Evolutionary conservation across 2,329 filamentous ascomycete genomes (phyloP).

Genomic region (Xylariales sp.): DNA sequence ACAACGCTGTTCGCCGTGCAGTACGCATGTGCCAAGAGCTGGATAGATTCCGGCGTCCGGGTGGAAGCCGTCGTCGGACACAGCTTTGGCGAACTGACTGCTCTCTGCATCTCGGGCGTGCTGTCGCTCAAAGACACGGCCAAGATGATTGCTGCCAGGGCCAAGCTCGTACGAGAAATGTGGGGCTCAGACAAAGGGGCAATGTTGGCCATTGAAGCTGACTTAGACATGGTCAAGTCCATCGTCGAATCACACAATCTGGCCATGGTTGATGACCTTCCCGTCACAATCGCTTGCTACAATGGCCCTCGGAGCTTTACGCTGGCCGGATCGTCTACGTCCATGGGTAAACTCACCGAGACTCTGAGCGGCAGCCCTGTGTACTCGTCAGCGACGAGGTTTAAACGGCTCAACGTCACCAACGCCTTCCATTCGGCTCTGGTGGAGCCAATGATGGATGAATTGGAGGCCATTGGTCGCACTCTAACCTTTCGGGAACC

Average conservation of each 20-base stretch:
- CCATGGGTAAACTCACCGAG: too few relatives aligned
- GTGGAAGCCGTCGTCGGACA: constrained; percentile 30
- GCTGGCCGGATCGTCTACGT: constrained; percentile 26
- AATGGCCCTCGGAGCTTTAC: constrained; percentile 31
- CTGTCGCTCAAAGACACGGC: constrained; percentile 19
- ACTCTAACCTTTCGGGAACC: too few relatives aligned
- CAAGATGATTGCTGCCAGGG: too few relatives aligned
- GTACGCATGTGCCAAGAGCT: constrained; percentile 30
- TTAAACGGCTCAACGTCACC: constrained; percentile 22
- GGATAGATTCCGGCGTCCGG: constrained; percentile 34
- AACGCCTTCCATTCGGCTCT: constrained; percentile 22
- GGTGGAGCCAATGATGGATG: constrained; percentile 17
- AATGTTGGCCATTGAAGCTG: constrained; percentile 35
- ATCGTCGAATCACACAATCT: constrained; percentile 18
- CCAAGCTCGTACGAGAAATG: constrained; percentile 22
- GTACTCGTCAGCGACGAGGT: not conserved
- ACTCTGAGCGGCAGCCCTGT: constrained; percentile 7
- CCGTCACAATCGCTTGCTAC: constrained; percentile 38
- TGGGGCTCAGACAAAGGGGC: constrained; percentile 32
- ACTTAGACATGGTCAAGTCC: constrained; percentile 18
- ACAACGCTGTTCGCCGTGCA: constrained; percentile 34
- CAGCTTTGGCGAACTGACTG: constrained; percentile 37
- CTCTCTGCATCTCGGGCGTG: constrained; percentile 29
- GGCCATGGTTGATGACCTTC: not conserved
- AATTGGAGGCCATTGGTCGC: too few relatives aligned